These are phyloP conservation scores for Scedosporium dehoogii DNA, from an alignment of 2,329 filamentous ascomycete species.

Conservation along the genomic window DNA sequence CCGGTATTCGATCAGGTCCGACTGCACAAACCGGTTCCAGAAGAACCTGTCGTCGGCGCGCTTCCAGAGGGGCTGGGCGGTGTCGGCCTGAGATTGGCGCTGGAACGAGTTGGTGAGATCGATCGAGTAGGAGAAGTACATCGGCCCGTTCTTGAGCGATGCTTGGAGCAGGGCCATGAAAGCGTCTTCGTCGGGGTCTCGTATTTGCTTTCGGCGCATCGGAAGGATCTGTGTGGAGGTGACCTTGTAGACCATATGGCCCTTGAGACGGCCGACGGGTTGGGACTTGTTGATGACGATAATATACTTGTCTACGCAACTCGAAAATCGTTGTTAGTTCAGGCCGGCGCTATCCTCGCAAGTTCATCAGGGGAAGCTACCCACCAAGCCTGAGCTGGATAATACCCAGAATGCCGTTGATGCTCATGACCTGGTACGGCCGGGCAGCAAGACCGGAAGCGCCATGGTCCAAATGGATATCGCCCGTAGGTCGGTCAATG, in stretches of 20 bases:
- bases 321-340: neutral
- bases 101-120: slow-evolving; percentile 97
- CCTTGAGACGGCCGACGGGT: slow-evolving; percentile 82
- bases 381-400: slow-evolving; percentile 87
- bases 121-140: slow-evolving; percentile 97
- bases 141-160: slow-evolving; percentile 72
- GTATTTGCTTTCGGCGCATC: slow-evolving; percentile 81
- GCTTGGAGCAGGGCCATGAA: slow-evolving; percentile 76
- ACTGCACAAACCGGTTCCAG: slow-evolving; percentile 92
- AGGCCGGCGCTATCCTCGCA: neutral
- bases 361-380: slow-evolving; percentile 12
- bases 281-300: slow-evolving; percentile 92
- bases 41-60: slow-evolving; percentile 95
- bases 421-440: slow-evolving; percentile 67
- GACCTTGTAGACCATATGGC: slow-evolving; percentile 94
- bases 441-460: slow-evolving; percentile 67
- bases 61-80: slow-evolving; percentile 71
- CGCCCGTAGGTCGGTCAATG: slow-evolving; percentile 84
- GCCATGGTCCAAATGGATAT: slow-evolving; percentile 76
- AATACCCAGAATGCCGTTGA: slow-evolving; percentile 88
- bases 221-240: slow-evolving; percentile 86
- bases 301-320: slow-evolving; percentile 71
- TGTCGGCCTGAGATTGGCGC: slow-evolving; percentile 71
- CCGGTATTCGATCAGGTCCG: slow-evolving; percentile 85
- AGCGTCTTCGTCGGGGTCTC: slow-evolving; percentile 87